Base-by-base conservation (phyloP, 495 filamentous ascomycete species). In the Penicillium dipodomyicola region DNA sequence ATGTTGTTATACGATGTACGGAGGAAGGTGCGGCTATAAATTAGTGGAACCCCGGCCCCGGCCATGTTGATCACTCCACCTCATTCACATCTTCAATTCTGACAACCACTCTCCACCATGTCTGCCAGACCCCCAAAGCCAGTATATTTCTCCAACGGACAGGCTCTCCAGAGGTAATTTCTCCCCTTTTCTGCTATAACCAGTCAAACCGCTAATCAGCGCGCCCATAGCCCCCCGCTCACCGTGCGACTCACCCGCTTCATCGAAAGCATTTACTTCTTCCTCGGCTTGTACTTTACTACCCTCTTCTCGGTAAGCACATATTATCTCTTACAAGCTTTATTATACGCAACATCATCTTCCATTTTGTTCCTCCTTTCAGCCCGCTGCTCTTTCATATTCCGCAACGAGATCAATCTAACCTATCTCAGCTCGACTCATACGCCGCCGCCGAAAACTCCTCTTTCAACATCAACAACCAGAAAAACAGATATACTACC, bases 361-460 rank as follows among this genome's bases (percentile, higher is more conserved):
- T 19, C 51, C 2, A 8, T 35, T 23, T 35, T 48, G 12, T 29
- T 15, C 20, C 25, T 43, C 19, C 2, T 20, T 23, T 7, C 47
- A 12, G n/a, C 40, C 35, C 29, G 27, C 20, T 20, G 17, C 43
- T 32, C 29, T 29, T 25, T 40, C 19, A 25, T 39, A 27, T 11
- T 12, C 19, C 46, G 19, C 32, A 15, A 49, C 17, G n/a, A 27
- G 42, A 37, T 22, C 22, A 35, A 12, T 49, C 9, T 56, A 37
- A 42, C 29, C 27, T 48, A 10, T 42, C 51, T 20, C 62, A 87
- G 84, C 71, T 89, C 45, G 86, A 90, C 58, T 78, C 85, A 1
- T 87, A 88, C 71, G 72, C 72, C 52, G 76, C 87, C 10, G 87
- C 85, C 0, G 79, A 86, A 65, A 75, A 73, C 25, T 88, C 85